These are phyloP conservation scores for Thelonectria blattea DNA, from an alignment of 2,329 filamentous ascomycete genomes.

Conservation along the genomic window DNA sequence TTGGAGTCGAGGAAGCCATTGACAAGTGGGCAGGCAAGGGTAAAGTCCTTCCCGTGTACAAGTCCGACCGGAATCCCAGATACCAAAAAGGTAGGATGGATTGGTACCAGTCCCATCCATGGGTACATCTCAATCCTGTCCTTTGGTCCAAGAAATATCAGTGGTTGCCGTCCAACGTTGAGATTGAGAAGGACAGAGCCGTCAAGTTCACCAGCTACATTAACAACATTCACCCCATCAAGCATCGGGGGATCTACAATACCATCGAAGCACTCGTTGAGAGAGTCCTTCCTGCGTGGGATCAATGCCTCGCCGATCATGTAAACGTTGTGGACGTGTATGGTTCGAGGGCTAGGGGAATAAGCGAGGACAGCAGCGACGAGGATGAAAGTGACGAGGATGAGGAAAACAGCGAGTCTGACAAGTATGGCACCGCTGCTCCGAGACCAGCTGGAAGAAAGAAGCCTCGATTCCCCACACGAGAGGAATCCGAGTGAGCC, in stretches of 20 bases:
- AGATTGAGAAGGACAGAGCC: slow-evolving; percentile 45
- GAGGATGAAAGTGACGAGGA: background rate
- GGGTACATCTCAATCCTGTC: slow-evolving; percentile 47
- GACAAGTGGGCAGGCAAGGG: slow-evolving; percentile 32
- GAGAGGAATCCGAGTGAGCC: slow-evolving; percentile 21
- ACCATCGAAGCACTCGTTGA: slow-evolving; percentile 46
- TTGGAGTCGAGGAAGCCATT: slow-evolving; percentile 31
- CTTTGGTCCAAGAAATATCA: slow-evolving; percentile 42
- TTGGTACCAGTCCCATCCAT: background rate
- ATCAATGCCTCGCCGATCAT: slow-evolving; percentile 54
- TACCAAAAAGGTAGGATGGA: slow-evolving; percentile 25
- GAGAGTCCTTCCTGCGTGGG: slow-evolving; percentile 49
- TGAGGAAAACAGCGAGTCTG: background rate
- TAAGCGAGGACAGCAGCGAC: no score
- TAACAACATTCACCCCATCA: slow-evolving; percentile 53
- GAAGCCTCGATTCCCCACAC: slow-evolving; percentile 14
- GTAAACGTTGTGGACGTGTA: slow-evolving; percentile 26
- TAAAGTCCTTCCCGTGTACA: slow-evolving; percentile 21
- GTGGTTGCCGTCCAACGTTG: slow-evolving; percentile 41
- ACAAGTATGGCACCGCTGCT: background rate
- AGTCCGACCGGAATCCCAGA: slow-evolving; percentile 40
- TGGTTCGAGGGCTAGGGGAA: no score
- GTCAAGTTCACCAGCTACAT: slow-evolving; percentile 52
- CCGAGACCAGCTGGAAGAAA: slow-evolving; percentile 17
- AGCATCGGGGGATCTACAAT: slow-evolving; percentile 40